Conservation (phyloP, 2,329 filamentous ascomycete species). For the Cladosporium velox region DNA sequence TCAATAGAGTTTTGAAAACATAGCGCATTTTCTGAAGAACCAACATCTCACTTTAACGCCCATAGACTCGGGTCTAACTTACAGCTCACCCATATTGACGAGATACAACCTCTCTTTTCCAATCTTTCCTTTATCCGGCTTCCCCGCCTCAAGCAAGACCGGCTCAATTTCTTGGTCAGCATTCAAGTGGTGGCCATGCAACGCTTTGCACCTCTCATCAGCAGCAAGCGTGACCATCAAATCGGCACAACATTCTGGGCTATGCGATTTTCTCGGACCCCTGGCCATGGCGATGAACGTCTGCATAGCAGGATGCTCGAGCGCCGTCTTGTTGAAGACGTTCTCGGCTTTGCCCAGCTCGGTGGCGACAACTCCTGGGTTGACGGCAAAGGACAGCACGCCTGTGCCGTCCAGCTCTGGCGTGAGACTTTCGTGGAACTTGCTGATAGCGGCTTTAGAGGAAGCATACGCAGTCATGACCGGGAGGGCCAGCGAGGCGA, state of each 20-base stretch:
- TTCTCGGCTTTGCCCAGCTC: constrained; percentile 25
- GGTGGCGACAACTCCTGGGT: constrained; percentile 27
- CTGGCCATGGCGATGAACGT: constrained; percentile 16
- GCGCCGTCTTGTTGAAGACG: constrained; percentile 24
- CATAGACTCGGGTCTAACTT: too few species aligned
- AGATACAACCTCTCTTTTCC: constrained; percentile 26
- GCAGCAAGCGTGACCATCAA: constrained; percentile 27
- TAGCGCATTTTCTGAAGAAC: too few species aligned
- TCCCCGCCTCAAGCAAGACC: constrained; percentile 26
- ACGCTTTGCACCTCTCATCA: constrained; percentile 24
- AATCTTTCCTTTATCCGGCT: constrained; percentile 25
- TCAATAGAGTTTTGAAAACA: too few species aligned
- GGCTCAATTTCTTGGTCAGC: constrained; percentile 25
- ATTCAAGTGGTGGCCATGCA: constrained; percentile 27
- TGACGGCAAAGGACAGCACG: constrained; percentile 26
- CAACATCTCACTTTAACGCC: too few species aligned
- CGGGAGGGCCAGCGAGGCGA: constrained; percentile 23
- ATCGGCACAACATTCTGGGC: constrained; percentile 24
- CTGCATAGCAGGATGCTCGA: constrained; percentile 24
- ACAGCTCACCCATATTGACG: constrained; percentile 20
- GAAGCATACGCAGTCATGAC: constrained; percentile 31
- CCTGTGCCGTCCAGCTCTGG: constrained; percentile 27
- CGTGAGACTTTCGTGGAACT: constrained; percentile 30
- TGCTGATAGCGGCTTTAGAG: constrained; percentile 31
- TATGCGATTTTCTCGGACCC: constrained; percentile 21